Base-by-base conservation (phyloP, 2,329 filamentous ascomycete genomes). In the Sporothrix phasma region DNA sequence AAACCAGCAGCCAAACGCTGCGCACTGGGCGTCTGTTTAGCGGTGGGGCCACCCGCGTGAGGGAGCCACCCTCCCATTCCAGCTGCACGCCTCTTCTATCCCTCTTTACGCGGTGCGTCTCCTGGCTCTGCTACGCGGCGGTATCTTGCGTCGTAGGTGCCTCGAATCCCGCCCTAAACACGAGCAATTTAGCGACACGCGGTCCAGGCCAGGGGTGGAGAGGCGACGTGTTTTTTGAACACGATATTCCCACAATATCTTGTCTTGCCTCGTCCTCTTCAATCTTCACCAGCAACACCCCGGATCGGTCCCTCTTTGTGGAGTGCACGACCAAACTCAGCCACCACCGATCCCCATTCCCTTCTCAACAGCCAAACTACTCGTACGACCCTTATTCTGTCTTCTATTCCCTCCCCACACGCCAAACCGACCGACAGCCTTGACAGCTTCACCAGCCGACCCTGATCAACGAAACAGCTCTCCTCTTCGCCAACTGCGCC, bases 161-260 rank as follows among this genome's bases (percentile, higher is more conserved):
- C 17, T 31, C 17, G 7, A 54, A 1, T 15, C 24, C 46, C 24
- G 46, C 24, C 46, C 22, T 15, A 6, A 31, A 54, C 22, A 37
- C 29, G 49, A 63, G 61, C 29, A 46, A 56, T 58, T 58, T 64
- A 60, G 64, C 45, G 61, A 51, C 61, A 19, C 64, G 64, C 59
- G 65, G 46, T 65, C 47, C 43, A 62, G 54, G 24, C 6, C 37
- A 45, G 41, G 56, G 54, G 37, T n/a, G 22, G 45, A 67, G 65
- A 61, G 65, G 65, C 61, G 66, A 68, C 66, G 66, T 68, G 65
- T 68, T 68, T 67, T 66, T 58, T 56, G 51, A 56, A 34, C 51
- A 34, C 17, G 34, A 24, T 22, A 13, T 24, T 22, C 19, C 26
- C 49, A 15, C 17, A 26, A 10, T 58, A 49, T 54, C 39, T 62